Evolutionary conservation across 2,329 filamentous ascomycete species (phyloP), one percentile per base, ranked within the genome.

Genomic region (Eutypella sp.): DNA sequence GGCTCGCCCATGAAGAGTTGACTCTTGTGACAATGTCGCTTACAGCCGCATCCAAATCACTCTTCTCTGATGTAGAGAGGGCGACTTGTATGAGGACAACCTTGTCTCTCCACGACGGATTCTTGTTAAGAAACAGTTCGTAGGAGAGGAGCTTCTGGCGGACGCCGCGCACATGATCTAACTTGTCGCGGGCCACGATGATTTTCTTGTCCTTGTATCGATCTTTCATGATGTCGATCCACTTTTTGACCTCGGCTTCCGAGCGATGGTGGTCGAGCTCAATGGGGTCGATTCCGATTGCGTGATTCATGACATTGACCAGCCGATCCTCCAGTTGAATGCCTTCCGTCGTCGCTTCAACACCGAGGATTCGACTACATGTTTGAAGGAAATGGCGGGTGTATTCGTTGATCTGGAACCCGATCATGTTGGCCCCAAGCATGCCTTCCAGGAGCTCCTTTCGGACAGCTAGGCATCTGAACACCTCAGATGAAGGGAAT

Each of bases 401-500:
- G 61, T 97, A 97, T 66, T 97, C 92, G 46, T 85, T 82, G 20
- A 90, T 95, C 68, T 97, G 92, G 68, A 97, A 97, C 2, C 89
- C 91, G 51, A 97, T 81, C 11, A 97, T 73, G 57, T 96, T 95
- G 45, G 93, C 89, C 9, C 92, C 92, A 0, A 97, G 80, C 74
- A 97, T 92, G 45, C 93, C 92, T 57, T 96, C 86, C 2, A 97
- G 78, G 9, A 97, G 78, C 66, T 96, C 81, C 55, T 87, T 91
- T 47, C 92, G 86, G 10, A 89, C 84, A 3, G 92, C 88, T 19
- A 97, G 71, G 64, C 92, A 97, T 40, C 92, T 82, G 69, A 97
- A 97, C 1, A 97, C 89, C 61, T 97, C 92, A 0, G 92, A 96
- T 0, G 92, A 96, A 1, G 92, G 92, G 66, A 97, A 97, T 0